phyloP scores from a whole-genome alignment of 1,284 basidiomycete genomes.

The Xerocomus nothofagi region DNA sequence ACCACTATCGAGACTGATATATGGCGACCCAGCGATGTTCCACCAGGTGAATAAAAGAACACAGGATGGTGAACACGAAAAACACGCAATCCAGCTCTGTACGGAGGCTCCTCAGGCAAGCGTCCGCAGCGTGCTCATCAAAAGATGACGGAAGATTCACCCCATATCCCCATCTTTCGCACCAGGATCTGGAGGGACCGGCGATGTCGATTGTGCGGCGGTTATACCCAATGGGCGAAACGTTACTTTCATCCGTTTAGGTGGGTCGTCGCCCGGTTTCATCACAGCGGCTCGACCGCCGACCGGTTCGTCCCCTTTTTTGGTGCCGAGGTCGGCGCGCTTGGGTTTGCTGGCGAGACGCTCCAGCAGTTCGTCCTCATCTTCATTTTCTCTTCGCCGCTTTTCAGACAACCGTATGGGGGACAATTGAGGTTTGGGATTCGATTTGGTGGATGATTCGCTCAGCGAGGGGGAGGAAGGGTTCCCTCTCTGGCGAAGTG shows the following conservation, averaged over 20 bases:
- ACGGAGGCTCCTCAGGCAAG: neutral
- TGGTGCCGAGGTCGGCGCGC: constrained; percentile 44
- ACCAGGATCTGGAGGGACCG: constrained; percentile 58
- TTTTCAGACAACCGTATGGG: constrained; percentile 64
- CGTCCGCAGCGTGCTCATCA: neutral
- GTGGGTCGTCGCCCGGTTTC: constrained; percentile 61
- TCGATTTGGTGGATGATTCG: constrained; percentile 33
- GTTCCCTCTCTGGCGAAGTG: constrained; percentile 45
- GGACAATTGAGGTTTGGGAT: constrained; percentile 34
- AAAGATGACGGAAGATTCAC: constrained; percentile 29
- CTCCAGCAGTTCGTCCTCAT: constrained; percentile 66
- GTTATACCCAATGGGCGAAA: constrained; percentile 50
- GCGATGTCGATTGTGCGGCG: constrained; percentile 34
- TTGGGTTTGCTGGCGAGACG: constrained; percentile 57
- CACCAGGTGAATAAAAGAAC: constrained; percentile 8
- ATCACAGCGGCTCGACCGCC: constrained; percentile 31
- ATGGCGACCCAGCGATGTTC: constrained; percentile 6
- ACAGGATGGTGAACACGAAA: constrained; percentile 8
- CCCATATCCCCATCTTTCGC: constrained; percentile 78
- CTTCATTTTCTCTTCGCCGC: constrained; percentile 71
- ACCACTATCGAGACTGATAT: constrained; percentile 7
- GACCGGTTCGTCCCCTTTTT: constrained; percentile 35
- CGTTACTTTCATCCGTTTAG: constrained; percentile 78
- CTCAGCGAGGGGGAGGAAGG: constrained; percentile 46
- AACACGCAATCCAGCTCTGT: neutral